Conservation (phyloP, 2,329 filamentous ascomycete species). For the Fusarium luffae region DNA sequence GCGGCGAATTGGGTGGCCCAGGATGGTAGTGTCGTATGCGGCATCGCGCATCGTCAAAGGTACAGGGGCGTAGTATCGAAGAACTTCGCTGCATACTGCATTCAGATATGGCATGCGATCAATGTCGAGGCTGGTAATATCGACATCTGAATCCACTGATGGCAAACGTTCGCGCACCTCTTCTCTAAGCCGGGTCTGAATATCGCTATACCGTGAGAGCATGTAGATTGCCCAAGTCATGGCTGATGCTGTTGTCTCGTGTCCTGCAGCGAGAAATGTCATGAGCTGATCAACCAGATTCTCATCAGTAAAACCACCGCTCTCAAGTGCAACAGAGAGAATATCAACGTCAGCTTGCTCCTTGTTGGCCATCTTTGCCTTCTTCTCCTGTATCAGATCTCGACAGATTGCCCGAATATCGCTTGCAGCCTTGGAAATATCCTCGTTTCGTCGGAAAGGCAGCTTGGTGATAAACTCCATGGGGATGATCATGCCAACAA, state of each 20-base stretch:
- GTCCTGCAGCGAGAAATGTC: conserved; percentile 86
- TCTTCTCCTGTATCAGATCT: conserved; percentile 77
- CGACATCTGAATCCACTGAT: conserved; percentile 51
- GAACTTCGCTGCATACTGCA: conserved; percentile 80
- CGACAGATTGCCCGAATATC: conserved; percentile 74
- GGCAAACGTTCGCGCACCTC: conserved; percentile 74
- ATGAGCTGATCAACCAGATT: conserved; percentile 89
- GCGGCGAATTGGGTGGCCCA: conserved; percentile 73
- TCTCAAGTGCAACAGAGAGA: conserved; percentile 81
- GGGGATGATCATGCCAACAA: conserved; percentile 73
- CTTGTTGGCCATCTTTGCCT: conserved; percentile 60
- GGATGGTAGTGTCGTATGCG: conserved; percentile 71
- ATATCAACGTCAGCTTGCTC: conserved; percentile 74
- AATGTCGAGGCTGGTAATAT: conserved; percentile 62
- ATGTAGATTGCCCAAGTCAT: conserved; percentile 81
- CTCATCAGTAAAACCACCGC: conserved; percentile 79
- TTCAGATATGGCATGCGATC: conserved; percentile 83
- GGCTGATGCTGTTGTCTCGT: conserved; percentile 81
- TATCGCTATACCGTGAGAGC: conserved; percentile 71
- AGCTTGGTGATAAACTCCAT: conserved; percentile 69
- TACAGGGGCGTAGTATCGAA: conserved; percentile 79
- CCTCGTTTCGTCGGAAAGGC: conserved; percentile 77
- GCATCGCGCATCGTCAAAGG: conserved; percentile 76
- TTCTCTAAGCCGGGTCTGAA: conserved; percentile 73
- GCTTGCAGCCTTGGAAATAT: conserved; percentile 65